Base-by-base conservation (phyloP, 2,329 filamentous ascomycete species). In the Fusarium humuli region DNA sequence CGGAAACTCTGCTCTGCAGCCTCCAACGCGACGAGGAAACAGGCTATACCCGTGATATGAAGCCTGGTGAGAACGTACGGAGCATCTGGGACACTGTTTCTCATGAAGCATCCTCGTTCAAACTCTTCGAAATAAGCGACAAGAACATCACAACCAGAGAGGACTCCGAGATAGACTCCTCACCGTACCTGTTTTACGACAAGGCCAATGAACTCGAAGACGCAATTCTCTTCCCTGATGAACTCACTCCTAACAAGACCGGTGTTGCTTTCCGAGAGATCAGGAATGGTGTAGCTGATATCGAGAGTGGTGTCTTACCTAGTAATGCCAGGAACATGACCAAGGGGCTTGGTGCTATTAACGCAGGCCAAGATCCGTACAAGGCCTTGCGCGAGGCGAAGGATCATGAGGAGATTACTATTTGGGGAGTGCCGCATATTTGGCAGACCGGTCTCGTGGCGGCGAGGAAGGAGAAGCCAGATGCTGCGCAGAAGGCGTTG, bases 151-250 rank as follows among this genome's bases (percentile, higher is more conserved):
- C 48, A 7, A 48, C 12, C 11, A 62, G 55, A 11, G 56, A 20
- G 11, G 42, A 48, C 2, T 12, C 27, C 2, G 73, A 72, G 1
- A 3, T 68, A 29, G 5, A 57, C 52, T 0, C 61, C 16, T 37
- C 32, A 11, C 16, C 61, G 2, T 76, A 77, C 48, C 53, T 72
- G 49, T 77, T 77, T 56, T 77, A 77, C 48, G 77, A 71, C 55
- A 46, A 72, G 9, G 72, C 60, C 13, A 73, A 76, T 20, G 48
- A 46, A 3, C 61, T 45, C 5, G 75, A 77, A 42, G 76, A 77
- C 11, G 56, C 44, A 4, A 48, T 77, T 8, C 32, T 77, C 16
- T 77, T 77, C 12, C 74, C 75, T 0, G 70, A 77, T 7, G 76
- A 77, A 27, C 23, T 66, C 1, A 45, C 8, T 5, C 59, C 65